Evolutionary conservation across 106 monocot genomes (phyloP).

Genomic region (Cymbidium sinense): DNA sequence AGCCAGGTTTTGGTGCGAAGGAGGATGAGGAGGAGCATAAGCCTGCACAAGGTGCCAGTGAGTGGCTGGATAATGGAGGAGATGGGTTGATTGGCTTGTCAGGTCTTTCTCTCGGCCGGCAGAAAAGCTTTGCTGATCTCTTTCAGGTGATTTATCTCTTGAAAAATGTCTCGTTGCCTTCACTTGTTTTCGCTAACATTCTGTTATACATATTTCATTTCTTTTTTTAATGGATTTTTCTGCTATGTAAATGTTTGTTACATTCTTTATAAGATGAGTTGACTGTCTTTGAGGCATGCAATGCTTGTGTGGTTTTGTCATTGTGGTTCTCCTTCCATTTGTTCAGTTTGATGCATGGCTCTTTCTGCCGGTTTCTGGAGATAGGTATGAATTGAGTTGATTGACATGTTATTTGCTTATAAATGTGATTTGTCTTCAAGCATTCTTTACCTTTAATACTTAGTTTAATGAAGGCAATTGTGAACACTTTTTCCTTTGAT

Average conservation of each 20-base stretch:
- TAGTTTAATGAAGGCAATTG: not conserved
- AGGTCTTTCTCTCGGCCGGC: constrained; percentile 34
- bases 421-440: not conserved
- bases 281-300: not conserved
- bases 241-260: not conserved
- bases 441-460: not conserved
- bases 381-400: not conserved
- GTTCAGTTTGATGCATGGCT: not conserved
- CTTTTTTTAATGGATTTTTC: not conserved
- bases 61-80: constrained; percentile 37
- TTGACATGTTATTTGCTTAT: not conserved
- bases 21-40: constrained; percentile 15
- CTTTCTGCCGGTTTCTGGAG: not conserved
- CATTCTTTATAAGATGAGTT: not conserved
- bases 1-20: constrained; percentile 24
- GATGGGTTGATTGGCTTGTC: constrained; percentile 52
- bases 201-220: not conserved
- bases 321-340: not conserved
- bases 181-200: not conserved
- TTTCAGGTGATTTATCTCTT: constrained; percentile 36
- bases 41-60: constrained; percentile 14
- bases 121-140: constrained; percentile 52
- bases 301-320: not conserved
- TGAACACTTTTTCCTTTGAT: not conserved
- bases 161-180: not conserved